Conservation (phyloP, 2,329 filamentous ascomycete genomes). For the Apiospora malaysiana region DNA sequence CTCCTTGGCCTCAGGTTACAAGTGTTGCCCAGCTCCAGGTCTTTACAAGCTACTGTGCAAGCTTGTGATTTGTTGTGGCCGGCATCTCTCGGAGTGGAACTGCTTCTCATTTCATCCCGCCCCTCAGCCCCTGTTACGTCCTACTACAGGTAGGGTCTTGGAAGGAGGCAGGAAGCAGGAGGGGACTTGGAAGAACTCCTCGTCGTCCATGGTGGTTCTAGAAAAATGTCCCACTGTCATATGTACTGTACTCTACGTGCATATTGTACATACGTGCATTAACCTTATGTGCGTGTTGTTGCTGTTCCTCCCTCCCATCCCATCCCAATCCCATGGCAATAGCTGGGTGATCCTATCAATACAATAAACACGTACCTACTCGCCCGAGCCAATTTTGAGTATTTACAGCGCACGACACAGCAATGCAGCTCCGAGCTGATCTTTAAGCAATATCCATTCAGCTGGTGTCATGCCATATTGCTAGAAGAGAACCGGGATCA, state of each 20-base stretch:
- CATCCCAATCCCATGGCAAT: not conserved
- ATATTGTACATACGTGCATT: not conserved
- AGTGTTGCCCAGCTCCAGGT: too few relatives aligned
- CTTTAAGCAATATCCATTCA: not conserved
- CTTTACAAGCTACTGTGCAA: slow-evolving; percentile 1
- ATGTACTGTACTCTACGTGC: slow-evolving; percentile 6
- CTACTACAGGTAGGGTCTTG: slow-evolving; percentile 2
- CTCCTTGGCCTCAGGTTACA: not conserved
- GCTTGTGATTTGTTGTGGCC: slow-evolving; percentile 10
- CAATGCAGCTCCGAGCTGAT: not conserved
- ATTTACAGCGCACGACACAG: not conserved
- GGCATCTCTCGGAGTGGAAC: not conserved
- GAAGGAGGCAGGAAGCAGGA: not conserved
- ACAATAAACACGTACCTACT: not conserved
- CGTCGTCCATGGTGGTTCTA: not conserved
- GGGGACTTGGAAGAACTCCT: not conserved
- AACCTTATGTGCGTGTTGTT: slow-evolving; percentile 10
- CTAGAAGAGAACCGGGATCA: not conserved
- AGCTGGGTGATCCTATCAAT: not conserved
- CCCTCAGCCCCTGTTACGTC: not conserved
- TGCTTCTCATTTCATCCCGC: not conserved
- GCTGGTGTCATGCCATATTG: not conserved
- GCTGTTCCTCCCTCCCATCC: not conserved
- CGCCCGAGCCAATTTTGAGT: not conserved
- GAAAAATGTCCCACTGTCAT: slow-evolving; percentile 7